These are phyloP conservation scores for Echites panduratus DNA, from an alignment of 257 asterid species.

Conservation along the genomic window DNA sequence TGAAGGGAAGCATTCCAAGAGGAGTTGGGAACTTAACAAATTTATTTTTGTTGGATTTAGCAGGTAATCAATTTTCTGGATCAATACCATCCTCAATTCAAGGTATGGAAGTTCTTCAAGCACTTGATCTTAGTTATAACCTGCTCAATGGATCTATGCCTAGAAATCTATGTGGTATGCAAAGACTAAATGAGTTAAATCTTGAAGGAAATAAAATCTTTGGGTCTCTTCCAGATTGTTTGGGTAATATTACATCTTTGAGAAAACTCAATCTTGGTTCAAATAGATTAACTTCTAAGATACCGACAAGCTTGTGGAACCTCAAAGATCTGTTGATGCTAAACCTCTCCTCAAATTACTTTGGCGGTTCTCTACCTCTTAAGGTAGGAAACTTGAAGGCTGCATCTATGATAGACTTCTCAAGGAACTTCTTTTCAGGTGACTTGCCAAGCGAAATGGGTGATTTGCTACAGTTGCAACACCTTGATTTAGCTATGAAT, in stretches of 20 bases:
- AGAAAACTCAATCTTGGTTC: background rate
- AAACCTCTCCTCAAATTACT: background rate
- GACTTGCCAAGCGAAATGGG: background rate
- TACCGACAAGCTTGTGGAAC: slow-evolving; percentile 3
- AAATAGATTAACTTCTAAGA: background rate
- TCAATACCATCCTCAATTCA: background rate
- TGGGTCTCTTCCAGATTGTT: background rate
- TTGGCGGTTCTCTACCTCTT: background rate
- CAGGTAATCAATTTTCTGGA: background rate
- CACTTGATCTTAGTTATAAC: background rate
- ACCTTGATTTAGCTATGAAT: background rate
- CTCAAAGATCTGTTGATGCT: background rate
- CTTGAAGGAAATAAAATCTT: background rate
- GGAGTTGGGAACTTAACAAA: background rate
- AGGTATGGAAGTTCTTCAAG: background rate
- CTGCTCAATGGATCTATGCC: background rate
- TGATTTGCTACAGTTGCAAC: background rate
- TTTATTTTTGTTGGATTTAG: background rate
- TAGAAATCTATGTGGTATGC: background rate
- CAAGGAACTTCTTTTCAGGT: background rate
- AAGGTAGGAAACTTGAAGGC: background rate
- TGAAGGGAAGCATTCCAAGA: background rate
- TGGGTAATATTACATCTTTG: background rate
- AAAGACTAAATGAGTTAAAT: slow-evolving; percentile 3
- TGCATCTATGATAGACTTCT: background rate